Evolutionary conservation across 768 basidiomycete species (phyloP).

Genomic region (Trametes gibbosa): DNA sequence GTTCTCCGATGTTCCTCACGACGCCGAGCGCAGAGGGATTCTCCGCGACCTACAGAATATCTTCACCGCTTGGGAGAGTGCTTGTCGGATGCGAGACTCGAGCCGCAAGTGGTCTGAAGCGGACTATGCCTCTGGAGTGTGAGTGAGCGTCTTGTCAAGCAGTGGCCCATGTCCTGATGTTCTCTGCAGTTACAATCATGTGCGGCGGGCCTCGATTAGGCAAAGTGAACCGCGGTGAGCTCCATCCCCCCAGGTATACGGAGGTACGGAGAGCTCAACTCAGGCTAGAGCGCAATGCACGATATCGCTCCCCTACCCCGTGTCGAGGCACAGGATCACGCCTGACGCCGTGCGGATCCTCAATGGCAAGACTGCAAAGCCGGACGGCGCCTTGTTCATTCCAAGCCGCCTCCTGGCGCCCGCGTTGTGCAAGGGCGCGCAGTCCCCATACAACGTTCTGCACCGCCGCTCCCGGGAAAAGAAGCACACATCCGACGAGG

Average conservation of each 20-base stretch:
- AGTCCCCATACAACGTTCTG: constrained; percentile 48
- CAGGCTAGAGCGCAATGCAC: constrained; percentile 43
- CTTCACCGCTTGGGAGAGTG: constrained; percentile 44
- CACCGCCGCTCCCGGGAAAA: constrained; percentile 40
- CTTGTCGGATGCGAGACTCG: constrained; percentile 42
- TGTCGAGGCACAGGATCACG: constrained; percentile 26
- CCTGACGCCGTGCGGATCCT: constrained; percentile 38
- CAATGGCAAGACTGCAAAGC: constrained; percentile 45
- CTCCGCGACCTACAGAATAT: constrained; percentile 41
- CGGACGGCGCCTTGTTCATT: constrained; percentile 50
- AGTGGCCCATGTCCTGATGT: not conserved
- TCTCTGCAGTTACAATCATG: constrained; percentile 42
- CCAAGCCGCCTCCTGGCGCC: constrained; percentile 34
- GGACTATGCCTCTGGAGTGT: constrained; percentile 56
- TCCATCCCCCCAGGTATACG: not conserved
- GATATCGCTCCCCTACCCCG: constrained; percentile 48
- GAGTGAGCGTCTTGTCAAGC: constrained; percentile 20
- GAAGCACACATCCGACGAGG: constrained; percentile 31
- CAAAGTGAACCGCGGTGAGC: constrained; percentile 43
- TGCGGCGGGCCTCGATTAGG: constrained; percentile 45
- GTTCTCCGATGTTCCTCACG: constrained; percentile 33
- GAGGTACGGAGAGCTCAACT: not conserved
- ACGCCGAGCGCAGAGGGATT: constrained; percentile 23
- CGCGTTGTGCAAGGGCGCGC: constrained; percentile 41
- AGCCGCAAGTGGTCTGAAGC: constrained; percentile 52